Conservation (phyloP, 2,329 filamentous ascomycete genomes). For the Nothopassalora personata region DNA sequence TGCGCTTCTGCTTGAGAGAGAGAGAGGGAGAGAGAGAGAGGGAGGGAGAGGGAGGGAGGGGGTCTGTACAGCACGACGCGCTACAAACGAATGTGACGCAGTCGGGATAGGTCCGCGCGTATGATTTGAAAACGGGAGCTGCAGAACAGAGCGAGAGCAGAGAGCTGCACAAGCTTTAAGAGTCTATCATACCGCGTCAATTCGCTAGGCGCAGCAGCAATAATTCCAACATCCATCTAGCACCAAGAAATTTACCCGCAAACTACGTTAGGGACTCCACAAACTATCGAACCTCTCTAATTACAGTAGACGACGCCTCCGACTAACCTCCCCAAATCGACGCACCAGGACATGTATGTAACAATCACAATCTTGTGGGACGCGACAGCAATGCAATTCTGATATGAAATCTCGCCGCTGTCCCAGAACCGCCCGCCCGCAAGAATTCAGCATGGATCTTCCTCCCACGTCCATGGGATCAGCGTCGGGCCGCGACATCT, state of each 20-base stretch:
- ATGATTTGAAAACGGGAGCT: too few species aligned
- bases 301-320: background rate
- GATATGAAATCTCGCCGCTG: background rate
- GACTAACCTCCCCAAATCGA: background rate
- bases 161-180: too few species aligned
- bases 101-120: too few species aligned
- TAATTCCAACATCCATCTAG: too few species aligned
- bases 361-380: background rate
- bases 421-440: background rate
- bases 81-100: too few species aligned
- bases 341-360: background rate
- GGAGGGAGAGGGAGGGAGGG: too few species aligned
- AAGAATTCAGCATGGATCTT: background rate
- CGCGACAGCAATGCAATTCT: background rate
- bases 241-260: background rate
- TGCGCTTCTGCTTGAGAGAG: too few species aligned
- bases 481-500: background rate
- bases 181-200: too few species aligned
- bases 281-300: background rate
- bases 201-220: too few species aligned
- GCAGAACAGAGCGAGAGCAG: too few species aligned
- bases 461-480: background rate
- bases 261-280: background rate
- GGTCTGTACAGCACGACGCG: too few species aligned
- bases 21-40: too few species aligned